phyloP scores from a whole-genome alignment of 176 grass and related monocot genomes.

The Leersia perrieri region DNA sequence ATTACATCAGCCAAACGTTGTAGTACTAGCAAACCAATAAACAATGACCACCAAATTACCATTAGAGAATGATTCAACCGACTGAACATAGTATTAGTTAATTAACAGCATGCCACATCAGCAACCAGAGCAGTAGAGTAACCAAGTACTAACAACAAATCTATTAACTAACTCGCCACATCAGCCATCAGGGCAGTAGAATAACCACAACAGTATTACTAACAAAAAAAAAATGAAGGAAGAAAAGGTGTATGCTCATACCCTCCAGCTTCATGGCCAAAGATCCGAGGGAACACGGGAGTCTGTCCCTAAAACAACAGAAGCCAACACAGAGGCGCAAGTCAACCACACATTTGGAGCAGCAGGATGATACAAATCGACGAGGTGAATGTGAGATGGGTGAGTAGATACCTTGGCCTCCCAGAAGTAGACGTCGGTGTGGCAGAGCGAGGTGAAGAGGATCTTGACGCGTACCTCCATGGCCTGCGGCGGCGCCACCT shows the following conservation, averaged over 20 bases:
- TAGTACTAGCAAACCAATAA: not conserved
- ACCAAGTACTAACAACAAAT: not conserved
- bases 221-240: not conserved
- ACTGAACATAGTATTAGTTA: not conserved
- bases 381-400: not conserved
- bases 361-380: not conserved
- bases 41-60: not conserved
- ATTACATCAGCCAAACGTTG: not conserved
- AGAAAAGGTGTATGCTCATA: slow-evolving; percentile 9
- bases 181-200: not conserved
- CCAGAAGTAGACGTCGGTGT: slow-evolving; percentile 94
- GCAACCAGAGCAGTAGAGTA: not conserved
- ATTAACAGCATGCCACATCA: not conserved
- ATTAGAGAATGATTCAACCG: not conserved
- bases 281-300: slow-evolving; percentile 86
- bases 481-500: slow-evolving; percentile 76
- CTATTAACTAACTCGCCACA: not conserved
- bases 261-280: slow-evolving; percentile 97
- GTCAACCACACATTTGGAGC: slow-evolving; percentile 14
- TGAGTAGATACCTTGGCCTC: slow-evolving; percentile 73
- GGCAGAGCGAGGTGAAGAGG: slow-evolving; percentile 78
- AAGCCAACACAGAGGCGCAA: slow-evolving; percentile 11
- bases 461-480: slow-evolving; percentile 88
- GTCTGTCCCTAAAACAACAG: slow-evolving; percentile 58
- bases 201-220: not conserved